Conservation (phyloP, 805 yeast species). For the Scheffersomyces stipitis region DNA sequence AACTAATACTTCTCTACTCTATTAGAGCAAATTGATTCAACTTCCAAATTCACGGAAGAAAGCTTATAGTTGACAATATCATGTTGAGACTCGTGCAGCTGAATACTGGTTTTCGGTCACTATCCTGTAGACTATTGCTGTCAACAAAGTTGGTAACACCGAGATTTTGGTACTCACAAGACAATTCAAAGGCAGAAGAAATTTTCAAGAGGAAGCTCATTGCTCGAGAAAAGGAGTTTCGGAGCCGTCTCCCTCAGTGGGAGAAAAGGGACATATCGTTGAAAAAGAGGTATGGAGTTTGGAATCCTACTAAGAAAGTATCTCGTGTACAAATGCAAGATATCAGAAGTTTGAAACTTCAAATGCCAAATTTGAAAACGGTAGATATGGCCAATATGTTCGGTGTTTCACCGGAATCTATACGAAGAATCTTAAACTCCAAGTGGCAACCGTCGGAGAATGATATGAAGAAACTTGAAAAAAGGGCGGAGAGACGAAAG, state of each 20-base stretch:
- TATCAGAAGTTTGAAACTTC: conserved; percentile 53
- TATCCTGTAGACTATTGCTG: too few species aligned
- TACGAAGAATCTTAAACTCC: conserved; percentile 74
- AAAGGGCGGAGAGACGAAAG: conserved; percentile 49
- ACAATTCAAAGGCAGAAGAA: neutral
- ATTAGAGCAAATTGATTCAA: too few species aligned
- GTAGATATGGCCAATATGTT: conserved; percentile 62
- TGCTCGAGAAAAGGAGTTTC: conserved; percentile 40
- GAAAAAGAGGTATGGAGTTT: conserved; percentile 58
- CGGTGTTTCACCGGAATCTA: conserved; percentile 75
- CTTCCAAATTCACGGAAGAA: too few species aligned
- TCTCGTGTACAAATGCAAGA: conserved; percentile 70
- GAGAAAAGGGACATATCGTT: conserved; percentile 64
- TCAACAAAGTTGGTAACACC: too few species aligned
- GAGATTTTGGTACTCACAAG: too few species aligned
- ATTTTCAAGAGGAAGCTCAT: neutral
- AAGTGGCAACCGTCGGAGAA: conserved; percentile 67
- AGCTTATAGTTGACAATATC: too few species aligned
- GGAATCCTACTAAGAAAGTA: conserved; percentile 69
- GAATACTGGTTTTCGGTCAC: too few species aligned
- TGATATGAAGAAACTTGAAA: conserved; percentile 42
- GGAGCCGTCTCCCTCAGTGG: conserved; percentile 52
- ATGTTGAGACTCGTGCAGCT: too few species aligned
- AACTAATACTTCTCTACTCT: too few species aligned
- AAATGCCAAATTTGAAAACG: conserved; percentile 61